Evolutionary conservation across 148 eudicot species (phyloP).

Genomic region (Diospyros lotus): DNA sequence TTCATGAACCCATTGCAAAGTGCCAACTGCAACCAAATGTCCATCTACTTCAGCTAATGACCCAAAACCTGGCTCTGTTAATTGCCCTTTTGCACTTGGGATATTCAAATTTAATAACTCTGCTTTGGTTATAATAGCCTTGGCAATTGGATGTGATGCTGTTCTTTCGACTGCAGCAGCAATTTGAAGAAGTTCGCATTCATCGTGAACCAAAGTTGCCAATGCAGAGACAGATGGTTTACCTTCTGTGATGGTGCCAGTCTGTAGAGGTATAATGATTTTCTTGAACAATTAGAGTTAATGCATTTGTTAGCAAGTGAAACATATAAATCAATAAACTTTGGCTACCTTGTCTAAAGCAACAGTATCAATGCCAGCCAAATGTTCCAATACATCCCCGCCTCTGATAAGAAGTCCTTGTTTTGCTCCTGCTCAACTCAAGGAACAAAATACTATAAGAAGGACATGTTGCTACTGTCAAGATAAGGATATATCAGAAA

Average conservation of each 20-base stretch:
- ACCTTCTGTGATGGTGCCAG: slow-evolving; percentile 97
- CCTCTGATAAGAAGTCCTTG: slow-evolving; percentile 95
- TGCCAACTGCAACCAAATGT: slow-evolving; percentile 79
- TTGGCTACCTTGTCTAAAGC: slow-evolving; percentile 79
- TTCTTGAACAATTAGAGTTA: neutral
- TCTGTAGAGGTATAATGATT: slow-evolving; percentile 35
- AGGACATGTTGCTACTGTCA: neutral
- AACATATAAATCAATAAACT: neutral
- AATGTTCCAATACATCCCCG: slow-evolving; percentile 92
- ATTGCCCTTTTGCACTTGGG: slow-evolving; percentile 67
- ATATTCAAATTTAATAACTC: slow-evolving; percentile 54
- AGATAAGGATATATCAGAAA: neutral
- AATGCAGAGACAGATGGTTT: slow-evolving; percentile 78
- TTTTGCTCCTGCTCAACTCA: slow-evolving; percentile 68
- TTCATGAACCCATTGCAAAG: slow-evolving; percentile 70
- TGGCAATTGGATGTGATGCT: slow-evolving; percentile 91
- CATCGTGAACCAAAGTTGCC: slow-evolving; percentile 43
- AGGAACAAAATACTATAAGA: neutral
- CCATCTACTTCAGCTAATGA: slow-evolving; percentile 93
- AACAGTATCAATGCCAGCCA: slow-evolving; percentile 61
- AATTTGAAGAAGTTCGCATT: slow-evolving; percentile 65
- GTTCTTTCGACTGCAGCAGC: slow-evolving; percentile 99
- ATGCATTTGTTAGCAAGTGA: neutral
- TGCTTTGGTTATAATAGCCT: slow-evolving; percentile 73
- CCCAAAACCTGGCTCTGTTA: slow-evolving; percentile 94